Evolutionary conservation across 2,329 filamentous ascomycete species (phyloP).

Genomic region (Drechslerella dactyloides): DNA sequence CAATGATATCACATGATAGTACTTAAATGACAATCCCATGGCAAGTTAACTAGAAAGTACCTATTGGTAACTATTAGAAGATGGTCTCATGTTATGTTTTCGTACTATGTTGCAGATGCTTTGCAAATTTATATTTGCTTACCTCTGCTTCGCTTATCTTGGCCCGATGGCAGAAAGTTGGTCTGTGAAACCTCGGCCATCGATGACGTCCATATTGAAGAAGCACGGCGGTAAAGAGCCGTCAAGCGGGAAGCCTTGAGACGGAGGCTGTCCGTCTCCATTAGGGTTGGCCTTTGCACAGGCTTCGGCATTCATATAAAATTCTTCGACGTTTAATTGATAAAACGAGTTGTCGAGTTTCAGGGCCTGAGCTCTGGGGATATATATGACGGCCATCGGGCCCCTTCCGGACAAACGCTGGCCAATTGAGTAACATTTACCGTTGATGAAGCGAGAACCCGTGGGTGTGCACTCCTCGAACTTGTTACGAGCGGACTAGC

Average conservation of each 20-base stretch:
- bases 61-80: too few relatives aligned
- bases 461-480: slow-evolving; percentile 32
- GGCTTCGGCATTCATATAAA: slow-evolving; percentile 32
- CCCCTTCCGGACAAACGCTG: too few relatives aligned
- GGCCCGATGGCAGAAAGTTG: too few relatives aligned
- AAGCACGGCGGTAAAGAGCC: slow-evolving; percentile 18
- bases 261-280: slow-evolving; percentile 12
- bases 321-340: background rate
- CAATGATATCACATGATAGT: too few relatives aligned
- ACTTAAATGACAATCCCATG: too few relatives aligned
- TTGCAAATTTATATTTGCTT: too few relatives aligned
- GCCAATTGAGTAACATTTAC: slow-evolving; percentile 25
- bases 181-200: too few relatives aligned
- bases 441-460: slow-evolving; percentile 35
- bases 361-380: slow-evolving; percentile 12
- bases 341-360: slow-evolving; percentile 19
- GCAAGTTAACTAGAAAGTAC: too few relatives aligned
- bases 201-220: slow-evolving; percentile 27
- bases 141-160: too few relatives aligned
- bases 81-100: too few relatives aligned
- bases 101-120: too few relatives aligned
- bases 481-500: slow-evolving; percentile 7
- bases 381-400: background rate
- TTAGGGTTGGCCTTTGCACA: slow-evolving; percentile 25
- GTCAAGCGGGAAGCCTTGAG: slow-evolving; percentile 13